These are phyloP conservation scores for Talaromyces sp. DNA, from an alignment of 2,329 filamentous ascomycete genomes.

Conservation along the genomic window DNA sequence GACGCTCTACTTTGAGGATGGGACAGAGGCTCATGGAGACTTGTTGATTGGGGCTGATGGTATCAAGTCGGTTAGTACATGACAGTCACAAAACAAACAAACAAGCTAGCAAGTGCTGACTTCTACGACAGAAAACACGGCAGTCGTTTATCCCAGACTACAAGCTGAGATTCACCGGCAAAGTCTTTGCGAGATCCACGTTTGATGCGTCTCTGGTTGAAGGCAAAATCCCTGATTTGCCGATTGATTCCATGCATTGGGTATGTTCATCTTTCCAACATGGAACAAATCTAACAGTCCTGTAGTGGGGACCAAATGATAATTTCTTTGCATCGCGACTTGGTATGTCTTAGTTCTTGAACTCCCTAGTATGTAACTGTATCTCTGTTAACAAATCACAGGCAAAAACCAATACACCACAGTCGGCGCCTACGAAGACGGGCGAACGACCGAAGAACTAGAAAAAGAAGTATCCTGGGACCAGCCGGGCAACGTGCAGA, in stretches of 20 bases:
- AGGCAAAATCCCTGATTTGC: slow-evolving; percentile 32
- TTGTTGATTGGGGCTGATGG: slow-evolving; percentile 51
- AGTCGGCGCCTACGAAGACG: slow-evolving; percentile 39
- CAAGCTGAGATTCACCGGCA: slow-evolving; percentile 38
- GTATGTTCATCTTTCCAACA: slow-evolving; percentile 9
- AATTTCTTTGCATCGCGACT: slow-evolving; percentile 42
- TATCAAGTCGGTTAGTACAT: slow-evolving; percentile 44
- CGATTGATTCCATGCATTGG: slow-evolving; percentile 40
- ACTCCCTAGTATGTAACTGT: neutral
- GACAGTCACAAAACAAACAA: too few species aligned
- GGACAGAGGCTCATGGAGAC: slow-evolving; percentile 39
- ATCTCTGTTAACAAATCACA: slow-evolving; percentile 3
- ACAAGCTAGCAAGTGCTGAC: too few species aligned
- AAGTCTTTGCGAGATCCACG: slow-evolving; percentile 42
- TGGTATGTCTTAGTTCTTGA: slow-evolving; percentile 17
- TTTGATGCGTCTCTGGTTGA: slow-evolving; percentile 38
- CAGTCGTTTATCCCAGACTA: slow-evolving; percentile 41
- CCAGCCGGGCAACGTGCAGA: slow-evolving; percentile 29
- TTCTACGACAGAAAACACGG: slow-evolving; percentile 19
- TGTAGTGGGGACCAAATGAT: slow-evolving; percentile 37
- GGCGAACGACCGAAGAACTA: slow-evolving; percentile 25
- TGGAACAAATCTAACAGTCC: neutral
- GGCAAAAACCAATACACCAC: slow-evolving; percentile 34
- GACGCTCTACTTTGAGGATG: slow-evolving; percentile 44
- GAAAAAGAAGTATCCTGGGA: slow-evolving; percentile 35